Conservation (phyloP, 192 early-diverging fungal species). For the Umbelopsis sp. region DNA sequence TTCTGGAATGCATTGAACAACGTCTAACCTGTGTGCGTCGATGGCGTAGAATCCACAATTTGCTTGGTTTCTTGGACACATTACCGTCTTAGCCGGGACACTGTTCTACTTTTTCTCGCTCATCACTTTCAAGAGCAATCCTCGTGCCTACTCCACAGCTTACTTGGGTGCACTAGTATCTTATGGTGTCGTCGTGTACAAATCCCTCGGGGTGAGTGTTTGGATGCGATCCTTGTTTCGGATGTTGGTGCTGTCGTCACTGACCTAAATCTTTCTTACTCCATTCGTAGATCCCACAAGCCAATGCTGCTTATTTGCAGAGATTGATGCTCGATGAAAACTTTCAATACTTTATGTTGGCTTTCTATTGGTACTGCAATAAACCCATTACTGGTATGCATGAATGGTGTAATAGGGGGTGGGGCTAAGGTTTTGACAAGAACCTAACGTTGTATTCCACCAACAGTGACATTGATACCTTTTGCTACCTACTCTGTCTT, state of each 20-base stretch:
- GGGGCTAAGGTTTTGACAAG: background rate
- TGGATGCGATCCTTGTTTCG: conserved; percentile 1
- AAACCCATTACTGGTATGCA: conserved; percentile 68
- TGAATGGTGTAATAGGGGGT: background rate
- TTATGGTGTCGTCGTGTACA: conserved; percentile 80
- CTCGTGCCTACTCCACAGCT: conserved; percentile 57
- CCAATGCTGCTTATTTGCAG: conserved; percentile 60
- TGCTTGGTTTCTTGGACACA: conserved; percentile 55
- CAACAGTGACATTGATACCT: conserved; percentile 73
- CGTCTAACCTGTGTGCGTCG: background rate
- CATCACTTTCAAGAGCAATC: conserved; percentile 44
- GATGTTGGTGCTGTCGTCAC: conserved; percentile 1
- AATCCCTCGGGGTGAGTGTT: conserved; percentile 71
- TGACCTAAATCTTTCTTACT: conserved; percentile 18
- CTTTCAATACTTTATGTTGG: conserved; percentile 71
- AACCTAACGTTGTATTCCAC: background rate
- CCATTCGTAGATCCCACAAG: conserved; percentile 56
- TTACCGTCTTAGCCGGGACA: conserved; percentile 45
- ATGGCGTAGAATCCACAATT: conserved; percentile 52
- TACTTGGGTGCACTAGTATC: conserved; percentile 68
- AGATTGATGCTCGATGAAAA: conserved; percentile 76
- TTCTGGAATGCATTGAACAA: background rate
- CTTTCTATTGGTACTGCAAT: conserved; percentile 71
- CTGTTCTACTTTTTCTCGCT: conserved; percentile 44
- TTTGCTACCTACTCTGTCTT: conserved; percentile 76